These are phyloP conservation scores for Globisporangium yorkense DNA, from an alignment of 352 stramenopile genomes.

Conservation along the genomic window DNA sequence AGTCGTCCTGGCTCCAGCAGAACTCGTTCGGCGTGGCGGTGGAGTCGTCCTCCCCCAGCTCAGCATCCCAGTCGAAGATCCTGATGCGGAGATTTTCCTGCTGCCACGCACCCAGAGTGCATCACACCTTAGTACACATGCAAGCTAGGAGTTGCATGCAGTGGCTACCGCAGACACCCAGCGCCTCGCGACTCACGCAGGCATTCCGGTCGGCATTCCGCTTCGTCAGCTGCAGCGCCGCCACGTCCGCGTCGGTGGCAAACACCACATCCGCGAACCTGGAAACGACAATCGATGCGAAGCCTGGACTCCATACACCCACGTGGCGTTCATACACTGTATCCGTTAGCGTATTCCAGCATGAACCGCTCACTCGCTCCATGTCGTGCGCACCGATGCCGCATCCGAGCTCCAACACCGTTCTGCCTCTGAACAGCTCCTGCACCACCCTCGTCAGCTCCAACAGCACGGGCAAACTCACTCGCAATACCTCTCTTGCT, in stretches of 20 bases:
- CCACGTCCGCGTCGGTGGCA: constrained; percentile 37
- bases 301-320: constrained; percentile 16
- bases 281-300: constrained; percentile 38
- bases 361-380: not conserved
- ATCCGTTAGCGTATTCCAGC: no score
- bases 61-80: constrained; percentile 16
- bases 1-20: constrained; percentile 20
- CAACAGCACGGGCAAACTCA: not conserved
- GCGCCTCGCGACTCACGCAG: constrained; percentile 11
- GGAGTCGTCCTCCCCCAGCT: constrained; percentile 3
- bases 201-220: constrained; percentile 30
- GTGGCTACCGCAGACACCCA: not conserved
- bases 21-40: constrained; percentile 11
- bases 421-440: constrained; percentile 20
- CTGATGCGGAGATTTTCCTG: constrained; percentile 21
- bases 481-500: not conserved
- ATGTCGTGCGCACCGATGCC: constrained; percentile 30
- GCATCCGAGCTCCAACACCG: constrained; percentile 48
- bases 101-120: not conserved
- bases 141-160: not conserved
- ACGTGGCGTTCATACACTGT: not conserved
- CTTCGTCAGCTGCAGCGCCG: constrained; percentile 27
- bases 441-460: not conserved
- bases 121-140: not conserved
- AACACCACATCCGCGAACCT: constrained; percentile 27